Percentiles rank a stretch among this genome's conserved stretches.
phyloP scores from a whole-genome alignment of 148 eudicot species.

The Vaccinium vitisidaea region DNA sequence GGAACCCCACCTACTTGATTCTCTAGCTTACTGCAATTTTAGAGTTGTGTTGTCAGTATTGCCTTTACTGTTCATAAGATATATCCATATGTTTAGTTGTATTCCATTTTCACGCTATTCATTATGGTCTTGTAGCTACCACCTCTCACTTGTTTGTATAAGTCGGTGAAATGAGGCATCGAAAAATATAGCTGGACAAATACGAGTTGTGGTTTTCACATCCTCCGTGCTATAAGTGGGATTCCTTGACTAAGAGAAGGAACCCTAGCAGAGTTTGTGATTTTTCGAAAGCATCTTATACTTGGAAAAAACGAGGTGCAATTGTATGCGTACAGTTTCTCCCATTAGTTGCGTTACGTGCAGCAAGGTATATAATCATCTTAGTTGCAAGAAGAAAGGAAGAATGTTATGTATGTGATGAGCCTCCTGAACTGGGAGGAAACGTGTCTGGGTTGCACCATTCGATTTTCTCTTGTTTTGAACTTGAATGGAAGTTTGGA shows the following conservation, averaged over 20 bases:
- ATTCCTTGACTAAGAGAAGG: neutral
- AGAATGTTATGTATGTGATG: neutral
- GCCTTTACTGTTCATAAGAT: neutral
- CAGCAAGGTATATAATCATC: neutral
- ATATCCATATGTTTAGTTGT: neutral
- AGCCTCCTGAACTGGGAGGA: neutral
- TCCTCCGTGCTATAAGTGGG: neutral
- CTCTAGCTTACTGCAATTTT: neutral
- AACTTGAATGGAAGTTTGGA: neutral
- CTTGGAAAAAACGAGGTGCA: neutral
- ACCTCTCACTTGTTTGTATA: neutral
- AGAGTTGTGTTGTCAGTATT: neutral
- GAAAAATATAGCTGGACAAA: neutral
- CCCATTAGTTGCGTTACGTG: neutral
- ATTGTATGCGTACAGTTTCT: neutral
- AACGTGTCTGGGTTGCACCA: neutral
- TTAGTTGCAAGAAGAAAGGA: neutral
- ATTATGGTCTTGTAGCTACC: neutral
- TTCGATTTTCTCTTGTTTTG: neutral
- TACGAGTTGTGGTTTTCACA: neutral
- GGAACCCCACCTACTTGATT: slow-evolving; percentile 1
- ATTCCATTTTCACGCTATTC: neutral
- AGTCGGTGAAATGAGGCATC: too few species aligned
- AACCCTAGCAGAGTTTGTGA: too few species aligned
- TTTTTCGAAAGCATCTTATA: neutral